Base-by-base conservation (phyloP, 2,329 filamentous ascomycete genomes). In the Cordyceps pruinosa region DNA sequence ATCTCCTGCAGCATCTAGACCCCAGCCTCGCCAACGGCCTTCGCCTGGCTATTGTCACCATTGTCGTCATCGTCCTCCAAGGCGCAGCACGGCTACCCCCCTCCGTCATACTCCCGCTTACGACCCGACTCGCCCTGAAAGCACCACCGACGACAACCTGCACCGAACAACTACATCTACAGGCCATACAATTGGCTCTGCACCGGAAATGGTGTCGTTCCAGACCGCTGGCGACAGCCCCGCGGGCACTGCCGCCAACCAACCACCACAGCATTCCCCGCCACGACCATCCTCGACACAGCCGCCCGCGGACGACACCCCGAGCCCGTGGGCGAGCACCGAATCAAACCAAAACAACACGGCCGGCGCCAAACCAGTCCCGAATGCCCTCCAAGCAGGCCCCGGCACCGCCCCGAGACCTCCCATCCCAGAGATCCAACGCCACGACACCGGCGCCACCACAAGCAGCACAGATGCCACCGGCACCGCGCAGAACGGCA, bases 131-230 rank as follows among this genome's bases (percentile, higher is more conserved):
- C 8, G 37, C n/a, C 37, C 5, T 37, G 10, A 50, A 25, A 10
- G 15, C 21, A 39, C 32, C 9, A 26, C 4, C 15, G 9, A 32
- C 45, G 5, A 28, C 8, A 26, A 4, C 39, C 5, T 2, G 4
- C 5, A 8, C 47, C 13, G 5, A 6, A 5, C 5, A n/a, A 26
- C 13, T 10, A 23, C 15, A 28, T 2, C 3, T 3, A 10, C 13
- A 47, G 47, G 13, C 12, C 30, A n/a, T 6, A 25, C 34, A 17
- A 41, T 28, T 23, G 34, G 44, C n/a, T 23, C 42, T 10, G 41
- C 12, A 37, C 26, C 35, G 37, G 35, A 45, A 44, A 58, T 58
- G 57, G 51, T 58, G 45, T 58, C 57, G 23, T 56, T 42, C 25
- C 57, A 58, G 26, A 50, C 57, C 30, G 30, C 57, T 2, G 39